A percentile compares a stretch with the other conserved stretches of the same genome.
These are phyloP conservation scores for Pythium chondricola DNA, from an alignment of 352 stramenopile genomes.

Conservation along the genomic window DNA sequence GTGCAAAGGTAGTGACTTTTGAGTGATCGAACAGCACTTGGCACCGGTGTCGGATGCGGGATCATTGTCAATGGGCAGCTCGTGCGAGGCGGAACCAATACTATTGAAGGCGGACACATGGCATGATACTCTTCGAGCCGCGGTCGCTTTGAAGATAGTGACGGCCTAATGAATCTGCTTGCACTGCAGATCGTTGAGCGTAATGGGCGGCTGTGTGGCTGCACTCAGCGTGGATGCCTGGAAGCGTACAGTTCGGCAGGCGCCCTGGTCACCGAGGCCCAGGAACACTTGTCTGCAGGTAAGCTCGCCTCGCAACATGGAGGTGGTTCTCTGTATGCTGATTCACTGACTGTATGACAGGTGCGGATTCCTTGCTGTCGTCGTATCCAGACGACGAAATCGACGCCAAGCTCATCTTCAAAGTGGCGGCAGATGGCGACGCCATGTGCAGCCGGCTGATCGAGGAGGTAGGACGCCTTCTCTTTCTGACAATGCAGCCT, in stretches of 20 bases:
- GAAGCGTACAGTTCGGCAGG: constrained; percentile 74
- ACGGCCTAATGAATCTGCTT: background rate
- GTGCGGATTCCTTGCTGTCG: constrained; percentile 40
- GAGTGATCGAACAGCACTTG: constrained; percentile 39
- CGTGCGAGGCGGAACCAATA: constrained; percentile 56
- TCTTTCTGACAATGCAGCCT: background rate
- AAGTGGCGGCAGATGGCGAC: constrained; percentile 56
- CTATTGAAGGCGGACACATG: constrained; percentile 78
- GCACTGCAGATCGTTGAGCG: constrained; percentile 65
- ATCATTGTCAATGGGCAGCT: constrained; percentile 59
- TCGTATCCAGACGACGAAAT: constrained; percentile 40
- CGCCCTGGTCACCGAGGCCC: constrained; percentile 54
- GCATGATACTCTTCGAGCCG: constrained; percentile 30
- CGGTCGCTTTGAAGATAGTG: too few species aligned
- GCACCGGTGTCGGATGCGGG: constrained; percentile 67
- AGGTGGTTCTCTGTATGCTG: background rate
- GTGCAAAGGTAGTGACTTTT: background rate
- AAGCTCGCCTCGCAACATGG: background rate
- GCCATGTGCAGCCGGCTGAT: constrained; percentile 64
- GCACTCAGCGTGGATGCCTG: constrained; percentile 66
- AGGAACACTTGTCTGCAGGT: constrained; percentile 60
- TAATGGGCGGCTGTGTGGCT: constrained; percentile 69
- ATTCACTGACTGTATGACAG: too few species aligned
- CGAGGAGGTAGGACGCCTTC: constrained; percentile 32
- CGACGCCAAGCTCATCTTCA: constrained; percentile 68